Evolutionary conservation across 106 monocot species (phyloP), one percentile per base, ranked within the genome.

Genomic region (Gastrodia elata): DNA sequence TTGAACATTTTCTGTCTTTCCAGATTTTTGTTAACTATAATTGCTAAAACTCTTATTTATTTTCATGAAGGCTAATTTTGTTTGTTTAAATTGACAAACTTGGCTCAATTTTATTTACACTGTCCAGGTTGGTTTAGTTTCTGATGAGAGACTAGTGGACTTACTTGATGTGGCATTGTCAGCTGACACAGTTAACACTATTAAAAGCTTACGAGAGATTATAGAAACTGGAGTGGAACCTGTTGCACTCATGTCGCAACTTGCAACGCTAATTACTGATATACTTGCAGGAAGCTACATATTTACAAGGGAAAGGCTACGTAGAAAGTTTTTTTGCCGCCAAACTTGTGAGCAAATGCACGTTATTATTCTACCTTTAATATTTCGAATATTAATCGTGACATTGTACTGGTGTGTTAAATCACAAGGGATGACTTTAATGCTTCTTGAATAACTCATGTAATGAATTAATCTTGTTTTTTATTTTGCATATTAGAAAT

Each of bases 241-340:
- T 64, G 39, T 90, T 65, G 88, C 90, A 74, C 75, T 97, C 68
- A 88, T 97, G 88, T 90, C 97, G 41, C 97, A 97, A 71, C 83
- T 97, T 74, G 97, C 97, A 49, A 88, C 97, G 38, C 42, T 93
- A 74, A 97, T 97, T 40, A 97, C 97, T 76, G 97, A 97, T 84
- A 90, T 97, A 74, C 90, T 97, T 78, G 97, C 92, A 79, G 97
- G 97, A 39, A 86, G 85, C 37, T 84, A 86, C 78, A 41, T 86
- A 64, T 90, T 90, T 77, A 83, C 86, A 20, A 69, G 72, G 81
- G 88, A 88, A 72, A 92, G 84, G 61, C 75, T 70, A 25, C 80
- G 76, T 1, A 80, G 77, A 39, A 93, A 82, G 57, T 97, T 97
- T 71, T 97, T 97, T 39, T 81, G 76, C 32, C 82, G 74, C 15